Conservation (phyloP, 257 asterid genomes). For the Rhazya stricta region DNA sequence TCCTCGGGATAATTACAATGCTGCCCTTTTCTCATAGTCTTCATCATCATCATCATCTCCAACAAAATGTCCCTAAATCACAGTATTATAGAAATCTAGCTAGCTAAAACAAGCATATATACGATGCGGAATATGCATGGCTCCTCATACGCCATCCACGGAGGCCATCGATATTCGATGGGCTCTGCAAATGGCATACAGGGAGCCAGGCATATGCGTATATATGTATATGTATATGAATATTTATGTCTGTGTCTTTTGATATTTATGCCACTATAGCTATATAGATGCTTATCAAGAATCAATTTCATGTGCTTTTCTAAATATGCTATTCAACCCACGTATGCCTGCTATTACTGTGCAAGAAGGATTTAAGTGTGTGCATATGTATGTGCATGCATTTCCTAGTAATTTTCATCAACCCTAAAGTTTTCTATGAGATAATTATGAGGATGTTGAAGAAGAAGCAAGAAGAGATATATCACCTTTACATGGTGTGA, state of each 20-base stretch:
- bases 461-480: background rate
- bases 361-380: background rate
- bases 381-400: background rate
- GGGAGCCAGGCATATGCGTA: slow-evolving; percentile 99
- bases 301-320: background rate
- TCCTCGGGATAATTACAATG: background rate
- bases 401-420: background rate
- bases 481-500: background rate
- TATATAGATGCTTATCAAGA: background rate
- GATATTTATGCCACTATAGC: background rate
- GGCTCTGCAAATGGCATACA: slow-evolving; percentile 97
- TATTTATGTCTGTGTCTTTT: background rate
- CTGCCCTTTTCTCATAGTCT: slow-evolving; percentile 2
- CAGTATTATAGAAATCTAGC: background rate
- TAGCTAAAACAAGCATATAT: background rate
- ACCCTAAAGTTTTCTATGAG: slow-evolving; percentile 2
- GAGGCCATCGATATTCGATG: slow-evolving; percentile 69
- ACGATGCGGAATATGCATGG: slow-evolving; percentile 70
- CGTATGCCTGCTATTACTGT: background rate
- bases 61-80: background rate
- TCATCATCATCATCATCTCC: slow-evolving; percentile 4
- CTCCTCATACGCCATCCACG: slow-evolving; percentile 99
- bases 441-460: slow-evolving; percentile 8
- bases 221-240: slow-evolving; percentile 12
- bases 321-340: background rate